Evolutionary conservation across 257 asterid genomes (phyloP), one percentile per base, ranked within the genome.

Genomic region (Petunia secreta): DNA sequence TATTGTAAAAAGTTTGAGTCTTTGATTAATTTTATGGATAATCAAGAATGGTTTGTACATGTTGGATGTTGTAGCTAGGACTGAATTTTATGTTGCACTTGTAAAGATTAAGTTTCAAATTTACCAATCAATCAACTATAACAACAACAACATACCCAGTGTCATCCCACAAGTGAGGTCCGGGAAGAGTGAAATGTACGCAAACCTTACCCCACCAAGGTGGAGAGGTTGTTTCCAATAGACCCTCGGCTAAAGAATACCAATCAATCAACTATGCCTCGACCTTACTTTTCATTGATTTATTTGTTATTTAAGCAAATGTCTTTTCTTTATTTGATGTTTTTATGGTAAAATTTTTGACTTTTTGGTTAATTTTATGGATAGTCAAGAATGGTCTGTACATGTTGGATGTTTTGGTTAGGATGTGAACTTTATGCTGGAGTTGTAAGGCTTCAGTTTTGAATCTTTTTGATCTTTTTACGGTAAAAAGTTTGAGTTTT

Each of bases 21-120:
- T 11, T 75, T 25, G 25, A 25, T 25, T 25, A 25, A 25, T 25
- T 59, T 79, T 36, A 41, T 62, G 80, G 39, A 6, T 5, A 67
- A 67, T 43, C 37, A 16, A 41, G 75, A 67, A 43, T 67, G 75
- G 75, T 67, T 44, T 68, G 2, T 67, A 39, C 13, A 13, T 43
- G 75, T 43, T 43, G 57, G 39, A n/a, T 43, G 75, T 67, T 1
- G 8, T n/a, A 39, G 39, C 43, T 43, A 41, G 2, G 8, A 3
- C 25, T 67, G 75, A 8, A 8, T 43, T 67, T n/a, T 67, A 3
- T 41, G 55, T 36, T 67, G 75, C 14, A 52, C 4, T 52, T 9
- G 57, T 9, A 52, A 52, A 9, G 15, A 52, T 52, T 52, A 11
- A 25, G 25, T 25, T 25, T 25, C 25, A 25, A 25, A 25, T 25